These are phyloP conservation scores for Paramyrothecium sp. DNA, from an alignment of 2,329 filamentous ascomycete species.

Conservation along the genomic window DNA sequence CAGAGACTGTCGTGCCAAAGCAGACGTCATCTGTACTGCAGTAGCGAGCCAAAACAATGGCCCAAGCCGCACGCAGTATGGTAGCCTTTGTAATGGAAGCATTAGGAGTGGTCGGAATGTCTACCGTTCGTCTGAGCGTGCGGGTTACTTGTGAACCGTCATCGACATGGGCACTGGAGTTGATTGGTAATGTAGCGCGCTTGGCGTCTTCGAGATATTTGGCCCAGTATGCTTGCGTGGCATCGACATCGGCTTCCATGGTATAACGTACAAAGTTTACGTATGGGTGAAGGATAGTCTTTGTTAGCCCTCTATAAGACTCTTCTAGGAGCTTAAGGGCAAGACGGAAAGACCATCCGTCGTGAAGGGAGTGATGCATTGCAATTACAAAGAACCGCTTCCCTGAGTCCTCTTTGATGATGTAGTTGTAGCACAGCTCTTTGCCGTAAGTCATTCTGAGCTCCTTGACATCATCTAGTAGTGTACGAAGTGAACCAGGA, in stretches of 20 bases:
- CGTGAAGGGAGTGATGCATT: slow-evolving; percentile 43
- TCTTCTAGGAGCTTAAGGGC: slow-evolving; percentile 9
- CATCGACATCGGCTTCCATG: not conserved
- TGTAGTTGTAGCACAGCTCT: not conserved
- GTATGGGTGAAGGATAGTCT: slow-evolving; percentile 21
- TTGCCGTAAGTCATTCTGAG: slow-evolving; percentile 1
- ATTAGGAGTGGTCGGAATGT: not conserved
- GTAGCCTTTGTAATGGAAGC: slow-evolving; percentile 4
- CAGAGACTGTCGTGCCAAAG: not conserved
- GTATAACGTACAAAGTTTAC: slow-evolving; percentile 36
- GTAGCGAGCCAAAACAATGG: not conserved
- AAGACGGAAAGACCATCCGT: slow-evolving; percentile 48
- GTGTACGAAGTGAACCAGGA: not conserved
- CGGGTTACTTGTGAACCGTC: not conserved
- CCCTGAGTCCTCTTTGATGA: not conserved
- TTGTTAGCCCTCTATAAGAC: slow-evolving; percentile 3
- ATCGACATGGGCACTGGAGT: not conserved
- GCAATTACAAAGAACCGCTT: slow-evolving; percentile 10
- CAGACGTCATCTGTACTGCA: not conserved
- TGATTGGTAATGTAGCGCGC: not conserved
- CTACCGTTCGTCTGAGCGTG: not conserved
- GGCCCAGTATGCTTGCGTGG: not conserved
- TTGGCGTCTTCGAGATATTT: not conserved
- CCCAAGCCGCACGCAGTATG: not conserved
- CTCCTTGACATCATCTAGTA: not conserved